These are phyloP conservation scores for Hemisphaericaspora xylofermentans DNA, from an alignment of 1,139 yeast species.

Conservation along the genomic window DNA sequence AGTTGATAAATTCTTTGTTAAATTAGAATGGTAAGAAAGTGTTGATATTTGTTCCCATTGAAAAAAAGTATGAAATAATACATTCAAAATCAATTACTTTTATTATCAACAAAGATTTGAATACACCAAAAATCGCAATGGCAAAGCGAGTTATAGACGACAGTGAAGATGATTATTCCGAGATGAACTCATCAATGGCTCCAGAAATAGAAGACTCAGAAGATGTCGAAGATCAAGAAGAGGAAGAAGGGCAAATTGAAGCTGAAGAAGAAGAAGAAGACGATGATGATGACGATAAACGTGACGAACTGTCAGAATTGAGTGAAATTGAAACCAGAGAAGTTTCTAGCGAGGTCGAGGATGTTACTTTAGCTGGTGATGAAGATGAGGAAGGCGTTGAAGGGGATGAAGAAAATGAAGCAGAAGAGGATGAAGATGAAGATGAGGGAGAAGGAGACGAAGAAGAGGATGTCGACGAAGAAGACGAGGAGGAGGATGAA, in stretches of 20 bases:
- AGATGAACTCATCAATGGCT: constrained; percentile 10
- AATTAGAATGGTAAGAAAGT: no score
- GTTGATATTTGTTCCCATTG: no score
- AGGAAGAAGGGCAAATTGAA: constrained; percentile 6
- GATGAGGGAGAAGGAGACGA: constrained; percentile 14
- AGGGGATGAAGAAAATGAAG: constrained; percentile 15
- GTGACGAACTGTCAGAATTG: constrained; percentile 9
- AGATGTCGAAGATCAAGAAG: constrained; percentile 5
- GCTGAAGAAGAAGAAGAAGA: constrained; percentile 18
- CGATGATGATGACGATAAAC: constrained; percentile 4
- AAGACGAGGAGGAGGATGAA: constrained; percentile 26
- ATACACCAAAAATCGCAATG: constrained; percentile 13
- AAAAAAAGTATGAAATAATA: no score
- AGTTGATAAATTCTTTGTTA: no score
- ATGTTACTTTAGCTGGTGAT: background rate
- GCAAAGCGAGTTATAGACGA: constrained; percentile 8
- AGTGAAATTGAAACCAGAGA: constrained; percentile 9
- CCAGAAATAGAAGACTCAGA: constrained; percentile 15
- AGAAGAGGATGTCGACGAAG: constrained; percentile 21
- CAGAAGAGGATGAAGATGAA: constrained; percentile 16
- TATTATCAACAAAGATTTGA: background rate
- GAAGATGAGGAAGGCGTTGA: constrained; percentile 10
- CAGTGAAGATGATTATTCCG: constrained; percentile 8
- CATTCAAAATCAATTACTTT: background rate
- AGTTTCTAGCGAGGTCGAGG: constrained; percentile 1